phyloP scores from a whole-genome alignment of 2,329 filamentous ascomycete species.

The Clarireedia monteithiana region DNA sequence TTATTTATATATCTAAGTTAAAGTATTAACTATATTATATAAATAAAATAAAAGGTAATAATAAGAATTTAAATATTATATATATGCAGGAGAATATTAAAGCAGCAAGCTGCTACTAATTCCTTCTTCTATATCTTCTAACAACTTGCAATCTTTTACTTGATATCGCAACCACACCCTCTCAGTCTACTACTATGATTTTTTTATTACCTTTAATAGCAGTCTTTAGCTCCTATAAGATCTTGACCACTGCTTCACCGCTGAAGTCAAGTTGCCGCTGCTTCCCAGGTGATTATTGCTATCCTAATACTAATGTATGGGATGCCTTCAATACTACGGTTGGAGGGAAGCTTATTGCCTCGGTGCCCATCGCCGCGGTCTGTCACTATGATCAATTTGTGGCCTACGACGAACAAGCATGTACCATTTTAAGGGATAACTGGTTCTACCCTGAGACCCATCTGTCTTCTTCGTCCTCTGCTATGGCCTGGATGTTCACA shows the following conservation, averaged over 20 bases:
- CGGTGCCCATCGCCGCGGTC: constrained; percentile 8
- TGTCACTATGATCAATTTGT: constrained; percentile 9
- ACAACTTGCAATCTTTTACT: background rate
- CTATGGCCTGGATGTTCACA: constrained; percentile 1
- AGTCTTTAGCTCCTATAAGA: too few species aligned
- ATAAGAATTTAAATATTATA: too few species aligned
- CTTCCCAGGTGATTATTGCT: constrained; percentile 14
- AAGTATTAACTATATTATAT: too few species aligned
- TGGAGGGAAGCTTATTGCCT: constrained; percentile 12
- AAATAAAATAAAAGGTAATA: too few species aligned
- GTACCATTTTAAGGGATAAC: constrained; percentile 4
- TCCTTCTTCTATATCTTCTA: too few species aligned
- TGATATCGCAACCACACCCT: background rate
- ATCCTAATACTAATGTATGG: constrained; percentile 12
- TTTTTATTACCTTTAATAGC: background rate
- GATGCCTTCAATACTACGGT: constrained; percentile 12
- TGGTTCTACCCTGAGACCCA: constrained; percentile 8
- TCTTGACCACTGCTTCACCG: too few species aligned
- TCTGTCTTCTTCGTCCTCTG: background rate
- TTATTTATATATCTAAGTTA: too few species aligned
- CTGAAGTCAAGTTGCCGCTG: constrained; percentile 2
- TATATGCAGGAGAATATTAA: too few species aligned
- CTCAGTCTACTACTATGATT: background rate
- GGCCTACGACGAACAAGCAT: constrained; percentile 8
- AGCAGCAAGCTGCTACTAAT: too few species aligned